A percentile compares a stretch with the other conserved stretches of the same genome.
Evolutionary conservation across 768 basidiomycete genomes (phyloP).

Genomic region (Boletus insuetus): DNA sequence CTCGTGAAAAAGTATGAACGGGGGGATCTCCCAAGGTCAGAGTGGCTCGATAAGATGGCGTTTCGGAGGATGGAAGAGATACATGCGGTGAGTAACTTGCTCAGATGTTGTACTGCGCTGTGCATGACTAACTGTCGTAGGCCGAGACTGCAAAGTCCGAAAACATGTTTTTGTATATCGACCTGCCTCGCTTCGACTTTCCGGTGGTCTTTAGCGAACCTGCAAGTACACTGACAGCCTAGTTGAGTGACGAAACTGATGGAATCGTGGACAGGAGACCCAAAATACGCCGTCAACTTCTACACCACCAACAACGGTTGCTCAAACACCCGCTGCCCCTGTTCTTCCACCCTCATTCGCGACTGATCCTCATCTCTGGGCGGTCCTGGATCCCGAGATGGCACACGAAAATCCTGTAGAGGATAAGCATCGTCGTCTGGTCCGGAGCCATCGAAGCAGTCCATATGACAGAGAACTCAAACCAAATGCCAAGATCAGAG

Average conservation of each 20-base stretch:
- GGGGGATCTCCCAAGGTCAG: constrained; percentile 89
- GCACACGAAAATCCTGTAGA: constrained; percentile 94
- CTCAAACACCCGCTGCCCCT: constrained; percentile 39
- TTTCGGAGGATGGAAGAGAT: constrained; percentile 96
- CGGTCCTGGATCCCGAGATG: constrained; percentile 87
- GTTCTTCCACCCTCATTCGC: constrained; percentile 50
- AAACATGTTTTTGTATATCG: constrained; percentile 93
- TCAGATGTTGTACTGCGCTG: not conserved
- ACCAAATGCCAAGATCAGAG: constrained; percentile 92
- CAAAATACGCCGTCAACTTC: constrained; percentile 41
- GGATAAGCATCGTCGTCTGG: constrained; percentile 91
- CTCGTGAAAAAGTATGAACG: constrained; percentile 95
- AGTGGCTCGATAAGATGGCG: constrained; percentile 92
- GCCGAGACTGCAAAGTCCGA: constrained; percentile 89
- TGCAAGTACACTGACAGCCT: constrained; percentile 39
- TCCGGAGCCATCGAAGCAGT: constrained; percentile 92
- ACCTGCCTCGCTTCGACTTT: constrained; percentile 94
- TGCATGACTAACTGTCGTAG: constrained; percentile 38
- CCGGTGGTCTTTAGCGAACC: constrained; percentile 94
- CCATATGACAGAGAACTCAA: constrained; percentile 95
- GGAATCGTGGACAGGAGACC: constrained; percentile 35
- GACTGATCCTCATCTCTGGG: constrained; percentile 76
- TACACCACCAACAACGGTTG: constrained; percentile 37
- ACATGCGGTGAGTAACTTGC: constrained; percentile 63
- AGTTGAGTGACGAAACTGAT: not conserved